Evolutionary conservation across 306 rosid species (phyloP).

Genomic region (Neltuma alba): DNA sequence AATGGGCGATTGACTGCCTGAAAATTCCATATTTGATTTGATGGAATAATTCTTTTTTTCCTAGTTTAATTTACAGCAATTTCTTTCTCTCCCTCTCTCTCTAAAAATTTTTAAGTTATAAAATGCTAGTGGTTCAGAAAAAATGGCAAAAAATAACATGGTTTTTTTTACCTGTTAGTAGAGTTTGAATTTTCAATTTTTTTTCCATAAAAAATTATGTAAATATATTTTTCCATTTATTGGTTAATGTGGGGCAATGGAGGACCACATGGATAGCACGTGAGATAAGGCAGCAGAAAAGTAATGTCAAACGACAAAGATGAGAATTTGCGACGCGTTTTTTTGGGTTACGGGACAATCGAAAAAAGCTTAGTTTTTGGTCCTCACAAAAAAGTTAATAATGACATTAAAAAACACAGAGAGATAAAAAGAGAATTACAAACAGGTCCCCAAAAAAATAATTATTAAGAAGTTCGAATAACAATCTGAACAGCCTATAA

Average conservation of each 20-base stretch:
- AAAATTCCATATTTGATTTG: neutral
- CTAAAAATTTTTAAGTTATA: too few species aligned
- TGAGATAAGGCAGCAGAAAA: conserved; percentile 35
- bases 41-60: neutral
- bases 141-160: too few species aligned
- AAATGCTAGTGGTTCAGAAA: too few species aligned
- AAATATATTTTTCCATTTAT: neutral
- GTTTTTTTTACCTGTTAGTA: too few species aligned
- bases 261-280: conserved; percentile 30
- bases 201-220: neutral
- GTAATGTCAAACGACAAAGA: conserved; percentile 21
- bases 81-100: too few species aligned
- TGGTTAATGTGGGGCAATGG: neutral
- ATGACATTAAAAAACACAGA: neutral
- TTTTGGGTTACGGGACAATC: conserved; percentile 38
- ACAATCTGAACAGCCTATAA: too few species aligned
- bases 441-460: too few species aligned
- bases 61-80: neutral
- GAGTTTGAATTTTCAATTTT: too few species aligned
- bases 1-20: neutral
- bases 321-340: conserved; percentile 36
- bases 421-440: too few species aligned
- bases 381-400: neutral
- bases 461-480: too few species aligned
- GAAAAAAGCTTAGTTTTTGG: neutral